Conservation (phyloP, 2,329 filamentous ascomycete species). For the Chrysoporthe puriensis region DNA sequence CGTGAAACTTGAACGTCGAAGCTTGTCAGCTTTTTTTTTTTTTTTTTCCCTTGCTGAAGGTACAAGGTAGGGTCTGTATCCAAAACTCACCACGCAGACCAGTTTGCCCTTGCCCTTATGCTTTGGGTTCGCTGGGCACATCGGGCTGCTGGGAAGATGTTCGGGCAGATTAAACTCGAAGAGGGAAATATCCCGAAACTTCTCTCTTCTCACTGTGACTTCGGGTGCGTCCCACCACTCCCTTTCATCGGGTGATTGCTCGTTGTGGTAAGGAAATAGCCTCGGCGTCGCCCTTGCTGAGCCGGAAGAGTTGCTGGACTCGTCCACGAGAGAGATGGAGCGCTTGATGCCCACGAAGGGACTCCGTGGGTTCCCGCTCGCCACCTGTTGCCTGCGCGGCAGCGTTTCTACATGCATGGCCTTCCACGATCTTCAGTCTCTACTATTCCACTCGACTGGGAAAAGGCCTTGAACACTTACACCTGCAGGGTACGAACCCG, state of each 20-base stretch:
- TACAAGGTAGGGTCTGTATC: not conserved
- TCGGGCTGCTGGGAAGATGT: slow-evolving; percentile 54
- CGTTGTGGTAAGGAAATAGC: slow-evolving; percentile 8
- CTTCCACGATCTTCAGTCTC: slow-evolving; percentile 11
- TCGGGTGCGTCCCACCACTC: slow-evolving; percentile 40
- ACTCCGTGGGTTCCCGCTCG: slow-evolving; percentile 11
- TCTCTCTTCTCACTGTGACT: slow-evolving; percentile 33
- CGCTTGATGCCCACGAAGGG: slow-evolving; percentile 19
- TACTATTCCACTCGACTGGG: not conserved
- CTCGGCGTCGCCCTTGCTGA: slow-evolving; percentile 2
- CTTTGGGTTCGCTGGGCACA: slow-evolving; percentile 54
- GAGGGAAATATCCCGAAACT: slow-evolving; percentile 26
- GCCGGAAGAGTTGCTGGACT: slow-evolving; percentile 14
- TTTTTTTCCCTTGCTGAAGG: not conserved
- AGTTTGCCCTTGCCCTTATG: slow-evolving; percentile 50
- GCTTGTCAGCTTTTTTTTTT: not conserved
- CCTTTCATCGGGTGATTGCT: slow-evolving; percentile 23
- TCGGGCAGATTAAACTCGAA: slow-evolving; percentile 57
- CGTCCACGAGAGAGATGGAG: not conserved
- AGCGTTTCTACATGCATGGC: slow-evolving; percentile 13
- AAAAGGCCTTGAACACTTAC: slow-evolving; percentile 2
- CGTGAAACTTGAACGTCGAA: slow-evolving; percentile 26
- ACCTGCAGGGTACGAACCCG: slow-evolving; percentile 23
- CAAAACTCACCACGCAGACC: slow-evolving; percentile 46
- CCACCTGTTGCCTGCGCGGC: slow-evolving; percentile 1